These are phyloP conservation scores for Vairimorpha ceranae DNA, from an alignment of 371 early-diverging fungal species.

Conservation along the genomic window DNA sequence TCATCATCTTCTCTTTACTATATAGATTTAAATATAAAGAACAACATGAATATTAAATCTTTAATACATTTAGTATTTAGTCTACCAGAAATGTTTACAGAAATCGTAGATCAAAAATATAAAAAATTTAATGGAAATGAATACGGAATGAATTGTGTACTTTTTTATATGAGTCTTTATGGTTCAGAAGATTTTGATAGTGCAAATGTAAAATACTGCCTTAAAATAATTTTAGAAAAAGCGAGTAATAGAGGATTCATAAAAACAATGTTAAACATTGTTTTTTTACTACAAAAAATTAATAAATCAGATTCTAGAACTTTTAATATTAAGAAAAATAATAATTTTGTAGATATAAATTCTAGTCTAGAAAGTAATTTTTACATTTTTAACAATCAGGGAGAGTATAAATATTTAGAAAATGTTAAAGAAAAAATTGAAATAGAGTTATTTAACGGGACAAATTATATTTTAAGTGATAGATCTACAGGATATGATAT, in stretches of 20 bases:
- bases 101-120: background rate
- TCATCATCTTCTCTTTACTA: background rate
- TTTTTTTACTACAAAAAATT: conserved; percentile 1
- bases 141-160: background rate
- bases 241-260: background rate
- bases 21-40: background rate
- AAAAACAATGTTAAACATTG: conserved; percentile 7
- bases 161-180: background rate
- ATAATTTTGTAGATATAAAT: background rate
- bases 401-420: background rate
- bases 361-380: background rate
- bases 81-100: conserved; percentile 1
- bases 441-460: background rate
- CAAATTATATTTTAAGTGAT: background rate
- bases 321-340: background rate
- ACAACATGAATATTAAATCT: background rate
- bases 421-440: background rate
- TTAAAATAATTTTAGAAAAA: background rate
- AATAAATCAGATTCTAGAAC: background rate
- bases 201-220: background rate
- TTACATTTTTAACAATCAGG: background rate
- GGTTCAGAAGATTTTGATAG: background rate
- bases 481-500: background rate
- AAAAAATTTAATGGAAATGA: background rate
- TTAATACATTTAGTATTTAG: background rate